Conservation (phyloP, 768 basidiomycete species). For the Mycena maculata region DNA sequence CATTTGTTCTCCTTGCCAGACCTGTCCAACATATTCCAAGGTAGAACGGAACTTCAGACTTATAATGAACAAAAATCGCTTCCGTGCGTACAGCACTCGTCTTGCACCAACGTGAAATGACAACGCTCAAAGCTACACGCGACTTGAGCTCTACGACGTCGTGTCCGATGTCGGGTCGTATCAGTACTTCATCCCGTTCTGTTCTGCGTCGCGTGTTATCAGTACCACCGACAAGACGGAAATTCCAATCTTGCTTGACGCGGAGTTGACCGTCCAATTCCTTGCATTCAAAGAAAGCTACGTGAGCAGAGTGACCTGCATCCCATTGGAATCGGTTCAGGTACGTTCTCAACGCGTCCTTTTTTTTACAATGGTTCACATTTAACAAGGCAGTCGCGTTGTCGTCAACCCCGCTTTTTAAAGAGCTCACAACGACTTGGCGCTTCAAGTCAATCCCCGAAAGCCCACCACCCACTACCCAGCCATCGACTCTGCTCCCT, state of each 20-base stretch:
- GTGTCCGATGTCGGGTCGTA: conserved; percentile 93
- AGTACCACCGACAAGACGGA: conserved; percentile 46
- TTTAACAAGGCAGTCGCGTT: conserved; percentile 72
- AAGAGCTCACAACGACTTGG: conserved; percentile 78
- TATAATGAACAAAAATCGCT: conserved; percentile 90
- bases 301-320: conserved; percentile 84
- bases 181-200: conserved; percentile 89
- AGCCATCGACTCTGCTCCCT: conserved; percentile 44
- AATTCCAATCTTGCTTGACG: conserved; percentile 67
- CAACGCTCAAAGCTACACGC: conserved; percentile 70
- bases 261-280: conserved; percentile 91
- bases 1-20: conserved; percentile 64
- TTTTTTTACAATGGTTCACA: conserved; percentile 17
- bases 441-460: conserved; percentile 58
- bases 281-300: conserved; percentile 90
- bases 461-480: conserved; percentile 59
- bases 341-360: conserved; percentile 56
- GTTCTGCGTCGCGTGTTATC: conserved; percentile 78
- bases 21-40: conserved; percentile 57
- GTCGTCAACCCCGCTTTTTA: conserved; percentile 80
- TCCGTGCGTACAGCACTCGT: conserved; percentile 68
- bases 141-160: conserved; percentile 82
- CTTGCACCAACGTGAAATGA: conserved; percentile 23
- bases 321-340: conserved; percentile 81
- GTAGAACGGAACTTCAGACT: conserved; percentile 62